Evolutionary conservation across 2,329 filamentous ascomycete genomes (phyloP), one percentile per base, ranked within the genome.

Genomic region (Graphiopsis chlorocephala): DNA sequence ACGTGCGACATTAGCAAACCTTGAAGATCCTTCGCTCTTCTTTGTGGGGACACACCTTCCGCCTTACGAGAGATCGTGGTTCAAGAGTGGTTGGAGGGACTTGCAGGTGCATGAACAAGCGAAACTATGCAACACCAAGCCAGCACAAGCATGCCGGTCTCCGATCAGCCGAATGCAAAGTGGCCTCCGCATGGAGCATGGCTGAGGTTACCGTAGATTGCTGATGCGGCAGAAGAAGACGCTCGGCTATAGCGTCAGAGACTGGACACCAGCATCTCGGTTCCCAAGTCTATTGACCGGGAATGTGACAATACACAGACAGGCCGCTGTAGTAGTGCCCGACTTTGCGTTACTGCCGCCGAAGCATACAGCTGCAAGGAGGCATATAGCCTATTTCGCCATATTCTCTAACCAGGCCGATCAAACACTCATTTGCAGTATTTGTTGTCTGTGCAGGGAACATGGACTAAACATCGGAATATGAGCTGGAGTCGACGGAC

Each of bases 1-100:
- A 56, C 29, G 53, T 56, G 53, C 53, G 11, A 38, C 53, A 38
- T 56, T 26, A 56, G n/a, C 23, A 20, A 56, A 56, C 53, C 53
- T 56, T 56, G 20, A 6, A 33, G 20, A 56, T 56, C 53, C 31
- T 56, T 29, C 7, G 23, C 20, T 11, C 12, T 31, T 3, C 20
- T 14, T 17, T 33, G 50, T 38, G 53, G 31, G 23, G 53, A 56
- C 17, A 26, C 3, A 8, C n/a, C 11, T 23, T 38, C 10, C 53
- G 53, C 53, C 53, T 31, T 56, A 56, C 29, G 52, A 20, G 53
- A 53, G 10, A 10, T 31, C 17, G 50, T 53, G 50, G 50, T n/a
- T 45, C 50, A 53, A 29, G 50, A 31, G 26, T 12, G 29, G 26
- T 53, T 31, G 26, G 50, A n/a, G 12, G 31, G 29, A 31, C 15